Evolutionary conservation across 2,329 filamentous ascomycete species (phyloP).

Genomic region (Erysiphe pisi): DNA sequence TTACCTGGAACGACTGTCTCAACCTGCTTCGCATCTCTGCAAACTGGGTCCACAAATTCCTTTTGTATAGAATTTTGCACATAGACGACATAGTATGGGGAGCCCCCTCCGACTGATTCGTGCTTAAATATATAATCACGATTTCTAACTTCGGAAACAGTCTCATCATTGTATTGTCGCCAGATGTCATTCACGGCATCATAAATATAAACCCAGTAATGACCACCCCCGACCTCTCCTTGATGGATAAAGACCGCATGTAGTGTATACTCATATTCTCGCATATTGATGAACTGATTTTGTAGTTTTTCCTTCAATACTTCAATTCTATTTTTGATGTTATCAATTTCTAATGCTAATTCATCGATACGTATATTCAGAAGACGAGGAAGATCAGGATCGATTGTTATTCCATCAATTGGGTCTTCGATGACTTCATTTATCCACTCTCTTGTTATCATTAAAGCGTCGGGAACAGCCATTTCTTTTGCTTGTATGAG

Average conservation of each 20-base stretch:
- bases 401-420: conserved; percentile 40
- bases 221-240: conserved; percentile 44
- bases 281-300: conserved; percentile 52
- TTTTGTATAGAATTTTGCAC: conserved; percentile 58
- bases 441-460: conserved; percentile 39
- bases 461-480: conserved; percentile 34
- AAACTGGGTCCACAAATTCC: conserved; percentile 48
- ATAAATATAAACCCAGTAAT: conserved; percentile 46
- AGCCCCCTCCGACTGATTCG: conserved; percentile 53
- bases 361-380: conserved; percentile 42
- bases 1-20: conserved; percentile 12
- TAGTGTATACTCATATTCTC: conserved; percentile 62
- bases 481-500: conserved; percentile 33
- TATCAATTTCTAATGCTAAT: conserved; percentile 42
- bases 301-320: conserved; percentile 39
- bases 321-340: conserved; percentile 42
- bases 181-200: conserved; percentile 74
- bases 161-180: conserved; percentile 89
- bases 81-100: conserved; percentile 75
- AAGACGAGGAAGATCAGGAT: conserved; percentile 38
- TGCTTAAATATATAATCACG: conserved; percentile 54
- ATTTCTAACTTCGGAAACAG: conserved; percentile 58
- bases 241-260: conserved; percentile 92
- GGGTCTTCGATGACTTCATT: conserved; percentile 40
- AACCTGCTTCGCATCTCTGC: conserved; percentile 38